phyloP scores from a whole-genome alignment of 768 basidiomycete genomes.

The Lactarius sp. region DNA sequence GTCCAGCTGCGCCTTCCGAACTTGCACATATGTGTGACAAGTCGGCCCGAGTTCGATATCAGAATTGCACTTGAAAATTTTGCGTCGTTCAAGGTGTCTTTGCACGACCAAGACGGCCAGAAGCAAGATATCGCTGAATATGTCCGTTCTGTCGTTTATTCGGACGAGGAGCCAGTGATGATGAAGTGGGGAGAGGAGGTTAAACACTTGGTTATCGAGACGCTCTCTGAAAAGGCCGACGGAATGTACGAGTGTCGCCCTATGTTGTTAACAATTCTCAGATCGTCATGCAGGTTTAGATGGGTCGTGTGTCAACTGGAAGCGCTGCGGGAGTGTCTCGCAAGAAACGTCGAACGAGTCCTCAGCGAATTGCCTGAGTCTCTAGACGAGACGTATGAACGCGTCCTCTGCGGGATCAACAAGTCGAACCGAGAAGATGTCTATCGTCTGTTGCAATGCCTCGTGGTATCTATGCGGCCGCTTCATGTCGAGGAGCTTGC shows the following conservation, averaged over 20 bases:
- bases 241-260: background rate
- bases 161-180: conserved; percentile 30
- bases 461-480: background rate
- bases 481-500: conserved; percentile 1
- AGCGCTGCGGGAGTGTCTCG: background rate
- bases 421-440: background rate
- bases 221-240: background rate
- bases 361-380: background rate
- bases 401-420: background rate
- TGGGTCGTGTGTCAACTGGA: background rate
- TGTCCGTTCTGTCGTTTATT: background rate
- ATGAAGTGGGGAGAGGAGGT: background rate
- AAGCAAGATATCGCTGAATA: background rate
- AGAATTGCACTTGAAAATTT: background rate
- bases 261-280: background rate
- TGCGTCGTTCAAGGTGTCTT: background rate
- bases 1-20: background rate
- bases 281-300: background rate
- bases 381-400: background rate
- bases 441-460: background rate
- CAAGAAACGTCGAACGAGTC: background rate
- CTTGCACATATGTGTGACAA: background rate
- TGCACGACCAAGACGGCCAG: background rate
- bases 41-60: background rate
- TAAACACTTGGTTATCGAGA: background rate